Evolutionary conservation across 306 rosid species (phyloP), one percentile per base, ranked within the genome.

Genomic region (Ochetophila trinervis): DNA sequence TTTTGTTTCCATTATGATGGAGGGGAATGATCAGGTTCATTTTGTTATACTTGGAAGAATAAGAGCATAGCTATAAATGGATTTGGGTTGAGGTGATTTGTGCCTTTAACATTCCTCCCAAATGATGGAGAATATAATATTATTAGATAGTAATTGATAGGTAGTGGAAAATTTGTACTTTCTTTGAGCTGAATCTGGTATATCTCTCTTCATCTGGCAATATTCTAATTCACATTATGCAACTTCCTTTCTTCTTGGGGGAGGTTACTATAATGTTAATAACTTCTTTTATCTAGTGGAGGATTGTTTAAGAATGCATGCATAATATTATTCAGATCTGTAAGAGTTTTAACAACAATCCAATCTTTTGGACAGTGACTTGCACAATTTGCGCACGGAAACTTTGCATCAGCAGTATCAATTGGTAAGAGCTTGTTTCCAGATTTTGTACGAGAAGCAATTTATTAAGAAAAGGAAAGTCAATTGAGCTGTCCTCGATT

Each of bases 371-470:
- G 47, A 54, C 94, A 93, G 99, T 86, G 99, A 86, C 57, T 3
- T 59, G 17, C 96, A 90, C 85, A 90, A 93, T 75, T 64, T 90
- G 81, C 70, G 71, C 79, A 81, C 95, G 2, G 99, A 93, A 78
- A 76, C 87, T 53, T 81, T 93, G 82, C 88, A 66, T 53, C 95
- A 93, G 70, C 97, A 93, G 72, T 93, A 90, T 69, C 82, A 88
- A 82, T 57, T 84, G 90, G 99, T 90, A 78, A 79, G 87, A 69
- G 66, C 57, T 64, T 67, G 37, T 68, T 69, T 4, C 74, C 68
- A 51, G 53, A 60, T 40, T 15, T 42, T 57, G 63, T 34, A 57
- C 65, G 18, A 65, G 27, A n/a, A 35, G 15, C 10, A 42, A 17
- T 51, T 30, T 44, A 8, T 51, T 24, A 27, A 24, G 19, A 7